phyloP scores from a whole-genome alignment of 805 yeast species.

The Priceomyces fermenticarens region DNA sequence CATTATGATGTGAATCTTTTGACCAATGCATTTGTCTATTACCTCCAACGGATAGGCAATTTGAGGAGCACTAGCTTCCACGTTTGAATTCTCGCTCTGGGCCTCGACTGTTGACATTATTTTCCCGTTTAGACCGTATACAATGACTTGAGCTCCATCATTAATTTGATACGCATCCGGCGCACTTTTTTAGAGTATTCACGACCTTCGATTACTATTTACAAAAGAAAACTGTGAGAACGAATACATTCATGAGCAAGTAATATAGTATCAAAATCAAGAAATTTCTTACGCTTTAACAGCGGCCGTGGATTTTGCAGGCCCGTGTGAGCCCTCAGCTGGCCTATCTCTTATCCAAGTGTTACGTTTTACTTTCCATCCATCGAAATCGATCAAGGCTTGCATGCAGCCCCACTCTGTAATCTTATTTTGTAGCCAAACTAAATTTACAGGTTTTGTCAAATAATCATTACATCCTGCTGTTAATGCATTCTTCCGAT shows the following conservation, averaged over 20 bases:
- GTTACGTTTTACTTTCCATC: slow-evolving; percentile 55
- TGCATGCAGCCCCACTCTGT: slow-evolving; percentile 99
- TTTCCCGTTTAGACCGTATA: background rate
- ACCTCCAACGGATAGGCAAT: slow-evolving; percentile 71
- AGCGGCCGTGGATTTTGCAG: too few species aligned
- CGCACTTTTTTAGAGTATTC: too few species aligned
- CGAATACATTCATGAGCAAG: too few species aligned
- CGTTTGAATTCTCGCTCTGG: slow-evolving; percentile 6
- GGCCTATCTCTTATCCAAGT: background rate
- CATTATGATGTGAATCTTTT: slow-evolving; percentile 70
- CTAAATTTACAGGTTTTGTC: slow-evolving; percentile 92
- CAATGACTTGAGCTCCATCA: too few species aligned
- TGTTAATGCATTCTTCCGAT: slow-evolving; percentile 84
- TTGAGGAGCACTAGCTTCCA: slow-evolving; percentile 1
- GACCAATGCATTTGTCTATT: slow-evolving; percentile 83
- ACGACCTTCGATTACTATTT: too few species aligned
- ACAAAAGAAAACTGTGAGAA: too few species aligned
- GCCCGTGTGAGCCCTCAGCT: too few species aligned
- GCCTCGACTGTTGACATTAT: slow-evolving; percentile 3
- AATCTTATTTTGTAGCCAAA: slow-evolving; percentile 90
- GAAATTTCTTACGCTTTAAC: too few species aligned
- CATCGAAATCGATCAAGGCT: slow-evolving; percentile 91
- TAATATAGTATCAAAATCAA: too few species aligned
- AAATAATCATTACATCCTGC: slow-evolving; percentile 98
- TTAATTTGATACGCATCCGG: too few species aligned